phyloP scores from a whole-genome alignment of 192 early-diverging fungal genomes.

The Haplosporangium gracile region DNA sequence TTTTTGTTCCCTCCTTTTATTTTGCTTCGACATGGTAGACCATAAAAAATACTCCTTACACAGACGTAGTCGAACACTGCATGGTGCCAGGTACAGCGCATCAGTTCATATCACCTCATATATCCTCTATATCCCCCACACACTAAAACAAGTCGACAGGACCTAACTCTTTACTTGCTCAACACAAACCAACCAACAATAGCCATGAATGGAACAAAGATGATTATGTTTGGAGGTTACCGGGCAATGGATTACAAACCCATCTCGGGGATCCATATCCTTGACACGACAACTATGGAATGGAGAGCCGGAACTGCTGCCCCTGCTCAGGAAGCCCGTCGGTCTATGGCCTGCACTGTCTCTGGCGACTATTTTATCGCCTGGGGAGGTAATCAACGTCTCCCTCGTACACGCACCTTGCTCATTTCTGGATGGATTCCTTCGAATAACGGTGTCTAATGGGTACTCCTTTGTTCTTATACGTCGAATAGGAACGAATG shows the following conservation, averaged over 20 bases:
- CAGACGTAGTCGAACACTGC: background rate
- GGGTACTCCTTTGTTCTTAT: background rate
- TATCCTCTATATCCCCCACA: background rate
- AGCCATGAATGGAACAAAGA: background rate
- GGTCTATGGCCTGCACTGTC: background rate
- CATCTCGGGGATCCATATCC: background rate
- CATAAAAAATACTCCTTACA: background rate
- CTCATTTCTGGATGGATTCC: background rate
- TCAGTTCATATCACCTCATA: background rate
- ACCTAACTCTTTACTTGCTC: background rate
- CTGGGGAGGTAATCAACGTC: background rate
- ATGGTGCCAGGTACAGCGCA: background rate
- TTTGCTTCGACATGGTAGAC: background rate
- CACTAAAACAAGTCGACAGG: background rate
- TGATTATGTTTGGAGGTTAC: background rate
- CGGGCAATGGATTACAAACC: background rate
- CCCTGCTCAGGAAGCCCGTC: background rate
- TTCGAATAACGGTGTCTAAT: background rate
- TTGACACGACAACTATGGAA: background rate
- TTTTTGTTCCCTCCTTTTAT: background rate
- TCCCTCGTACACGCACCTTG: background rate
- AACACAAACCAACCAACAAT: background rate
- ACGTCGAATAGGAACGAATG: background rate
- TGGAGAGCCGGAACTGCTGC: background rate
- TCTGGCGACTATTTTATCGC: background rate